phyloP scores from a whole-genome alignment of 768 basidiomycete species.

The Gloeophyllum trabeum region DNA sequence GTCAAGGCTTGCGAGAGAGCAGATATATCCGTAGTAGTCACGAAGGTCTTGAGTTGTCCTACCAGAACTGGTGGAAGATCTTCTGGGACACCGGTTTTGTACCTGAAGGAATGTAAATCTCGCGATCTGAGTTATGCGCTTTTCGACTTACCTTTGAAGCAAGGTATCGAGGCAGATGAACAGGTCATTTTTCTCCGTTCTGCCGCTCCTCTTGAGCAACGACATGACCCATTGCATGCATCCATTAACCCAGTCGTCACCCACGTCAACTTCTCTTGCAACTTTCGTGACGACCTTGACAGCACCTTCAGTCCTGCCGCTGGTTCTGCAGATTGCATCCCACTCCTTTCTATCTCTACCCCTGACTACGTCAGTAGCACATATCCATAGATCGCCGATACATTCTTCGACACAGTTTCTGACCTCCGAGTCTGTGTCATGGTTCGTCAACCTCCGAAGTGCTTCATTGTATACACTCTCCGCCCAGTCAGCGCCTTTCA shows the following conservation, averaged over 20 bases:
- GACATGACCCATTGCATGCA: slow-evolving; percentile 69
- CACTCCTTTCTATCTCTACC: slow-evolving; percentile 64
- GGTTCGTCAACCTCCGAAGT: slow-evolving; percentile 52
- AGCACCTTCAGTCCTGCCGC: slow-evolving; percentile 62
- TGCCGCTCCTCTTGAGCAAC: slow-evolving; percentile 68
- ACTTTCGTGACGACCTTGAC: slow-evolving; percentile 79
- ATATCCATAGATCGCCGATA: slow-evolving; percentile 81
- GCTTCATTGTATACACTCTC: slow-evolving; percentile 70
- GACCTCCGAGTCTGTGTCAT: slow-evolving; percentile 90
- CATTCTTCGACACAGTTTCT: slow-evolving; percentile 72
- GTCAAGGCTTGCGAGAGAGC: slow-evolving; percentile 63
- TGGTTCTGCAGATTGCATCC: slow-evolving; percentile 64
- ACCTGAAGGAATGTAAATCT: slow-evolving; percentile 30
- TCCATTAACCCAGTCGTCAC: slow-evolving; percentile 72
- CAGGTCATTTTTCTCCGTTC: slow-evolving; percentile 67
- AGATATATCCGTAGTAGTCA: slow-evolving; percentile 68
- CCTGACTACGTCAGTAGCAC: slow-evolving; percentile 63
- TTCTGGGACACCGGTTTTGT: slow-evolving; percentile 35
- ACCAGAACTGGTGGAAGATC: slow-evolving; percentile 54
- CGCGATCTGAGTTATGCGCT: slow-evolving; percentile 6
- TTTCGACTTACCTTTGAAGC: slow-evolving; percentile 41
- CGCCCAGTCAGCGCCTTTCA: slow-evolving; percentile 54
- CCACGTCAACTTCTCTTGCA: slow-evolving; percentile 60
- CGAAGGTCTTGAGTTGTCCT: slow-evolving; percentile 62
- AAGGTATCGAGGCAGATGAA: slow-evolving; percentile 71